phyloP scores from a whole-genome alignment of 2,329 filamentous ascomycete genomes.

The Cladosporium sp. region DNA sequence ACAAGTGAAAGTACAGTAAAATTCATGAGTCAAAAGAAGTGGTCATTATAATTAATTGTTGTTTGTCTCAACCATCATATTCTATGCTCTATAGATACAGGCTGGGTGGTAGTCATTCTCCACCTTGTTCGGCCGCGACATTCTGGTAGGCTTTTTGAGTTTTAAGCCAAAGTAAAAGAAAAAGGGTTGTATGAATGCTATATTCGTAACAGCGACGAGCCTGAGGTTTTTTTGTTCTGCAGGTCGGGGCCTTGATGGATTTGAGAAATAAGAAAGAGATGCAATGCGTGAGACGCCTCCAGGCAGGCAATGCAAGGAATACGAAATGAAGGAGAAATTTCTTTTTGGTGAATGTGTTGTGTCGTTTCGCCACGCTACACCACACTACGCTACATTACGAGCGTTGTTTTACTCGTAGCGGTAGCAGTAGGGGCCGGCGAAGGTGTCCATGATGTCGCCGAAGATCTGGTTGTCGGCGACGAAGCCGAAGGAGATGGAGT shows the following conservation, averaged over 20 bases:
- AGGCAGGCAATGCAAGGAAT: constrained; percentile 1
- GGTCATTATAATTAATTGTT: too few relatives aligned
- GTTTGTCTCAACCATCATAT: too few relatives aligned
- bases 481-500: constrained; percentile 26
- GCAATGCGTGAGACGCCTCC: constrained; percentile 7
- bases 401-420: constrained; percentile 11
- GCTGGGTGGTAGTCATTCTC: too few relatives aligned
- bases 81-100: too few relatives aligned
- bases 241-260: too few relatives aligned
- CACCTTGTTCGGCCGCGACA: not conserved
- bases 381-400: not conserved
- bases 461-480: constrained; percentile 13
- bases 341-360: not conserved
- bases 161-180: not conserved
- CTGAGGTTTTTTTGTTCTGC: too few relatives aligned
- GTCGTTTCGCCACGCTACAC: not conserved
- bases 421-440: constrained; percentile 16
- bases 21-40: too few relatives aligned
- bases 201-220: constrained; percentile 4
- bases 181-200: constrained; percentile 1
- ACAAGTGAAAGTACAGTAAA: too few relatives aligned
- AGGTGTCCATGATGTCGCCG: constrained; percentile 15
- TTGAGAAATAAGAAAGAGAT: not conserved
- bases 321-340: constrained; percentile 8
- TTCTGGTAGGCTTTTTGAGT: not conserved